These are phyloP conservation scores for Diaporthe sp. DNA, from an alignment of 2,329 filamentous ascomycete species.

Conservation along the genomic window DNA sequence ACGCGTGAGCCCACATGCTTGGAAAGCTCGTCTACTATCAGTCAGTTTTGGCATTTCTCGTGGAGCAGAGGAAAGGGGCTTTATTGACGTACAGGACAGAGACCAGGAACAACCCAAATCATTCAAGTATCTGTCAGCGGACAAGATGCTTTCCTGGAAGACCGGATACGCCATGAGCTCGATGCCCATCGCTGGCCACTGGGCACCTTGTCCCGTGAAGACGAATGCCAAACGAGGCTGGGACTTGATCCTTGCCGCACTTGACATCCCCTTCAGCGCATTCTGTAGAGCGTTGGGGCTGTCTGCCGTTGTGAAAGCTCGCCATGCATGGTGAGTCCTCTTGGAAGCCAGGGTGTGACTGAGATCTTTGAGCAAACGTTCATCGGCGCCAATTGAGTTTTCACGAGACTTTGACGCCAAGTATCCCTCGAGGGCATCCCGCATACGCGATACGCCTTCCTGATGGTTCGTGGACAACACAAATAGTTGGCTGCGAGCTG, in stretches of 20 bases:
- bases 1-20: conserved; percentile 27
- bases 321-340: conserved; percentile 33
- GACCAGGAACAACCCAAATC: conserved; percentile 37
- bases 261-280: neutral
- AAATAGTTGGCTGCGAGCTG: conserved; percentile 24
- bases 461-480: conserved; percentile 35
- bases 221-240: conserved; percentile 38
- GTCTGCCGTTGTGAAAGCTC: conserved; percentile 29
- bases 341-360: conserved; percentile 29
- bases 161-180: conserved; percentile 40
- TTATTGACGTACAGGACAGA: conserved; percentile 28
- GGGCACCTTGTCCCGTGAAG: conserved; percentile 43
- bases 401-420: neutral
- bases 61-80: neutral
- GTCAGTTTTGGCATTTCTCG: neutral
- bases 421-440: conserved; percentile 22
- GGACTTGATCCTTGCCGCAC: conserved; percentile 20
- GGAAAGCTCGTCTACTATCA: conserved; percentile 25
- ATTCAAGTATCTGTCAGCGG: conserved; percentile 37
- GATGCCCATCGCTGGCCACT: conserved; percentile 45
- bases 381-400: neutral
- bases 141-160: conserved; percentile 37
- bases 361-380: conserved; percentile 25
- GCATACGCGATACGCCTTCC: conserved; percentile 29
- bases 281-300: neutral